Evolutionary conservation across 805 yeast genomes (phyloP).

Genomic region (Tetrapisispora iriomotensis): DNA sequence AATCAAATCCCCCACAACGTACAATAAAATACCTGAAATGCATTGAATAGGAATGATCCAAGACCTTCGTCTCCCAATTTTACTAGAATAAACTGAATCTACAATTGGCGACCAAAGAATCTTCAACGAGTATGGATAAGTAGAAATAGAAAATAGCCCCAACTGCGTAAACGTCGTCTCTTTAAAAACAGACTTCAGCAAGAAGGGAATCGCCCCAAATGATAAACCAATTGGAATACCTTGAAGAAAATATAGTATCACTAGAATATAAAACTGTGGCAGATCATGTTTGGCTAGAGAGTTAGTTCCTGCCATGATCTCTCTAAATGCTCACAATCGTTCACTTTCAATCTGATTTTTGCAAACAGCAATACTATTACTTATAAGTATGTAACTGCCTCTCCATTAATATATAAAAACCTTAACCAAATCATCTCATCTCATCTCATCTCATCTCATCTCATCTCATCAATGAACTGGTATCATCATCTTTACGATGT

Average conservation of each 20-base stretch:
- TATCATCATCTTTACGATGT: too few species aligned
- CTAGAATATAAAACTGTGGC: conserved; percentile 64
- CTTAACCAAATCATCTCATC: too few species aligned
- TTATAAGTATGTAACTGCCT: too few species aligned
- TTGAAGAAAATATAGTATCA: conserved; percentile 71
- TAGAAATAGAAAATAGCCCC: conserved; percentile 82
- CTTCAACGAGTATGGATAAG: conserved; percentile 90
- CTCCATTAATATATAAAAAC: too few species aligned
- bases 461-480: too few species aligned
- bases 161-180: conserved; percentile 79
- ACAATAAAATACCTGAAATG: conserved; percentile 60
- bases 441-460: too few species aligned
- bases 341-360: not conserved
- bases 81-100: conserved; percentile 65
- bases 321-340: too few species aligned
- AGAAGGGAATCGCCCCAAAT: conserved; percentile 87
- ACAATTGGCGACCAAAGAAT: conserved; percentile 94
- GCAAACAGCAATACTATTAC: too few species aligned
- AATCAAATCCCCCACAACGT: conserved; percentile 45
- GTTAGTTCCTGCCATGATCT: not conserved
- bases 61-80: conserved; percentile 72
- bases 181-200: conserved; percentile 52
- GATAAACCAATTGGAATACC: conserved; percentile 97
- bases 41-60: conserved; percentile 94
- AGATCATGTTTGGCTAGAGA: conserved; percentile 42